Conservation (phyloP, 768 basidiomycete species). For the button mushroom (Agaricus bisporus) region DNA sequence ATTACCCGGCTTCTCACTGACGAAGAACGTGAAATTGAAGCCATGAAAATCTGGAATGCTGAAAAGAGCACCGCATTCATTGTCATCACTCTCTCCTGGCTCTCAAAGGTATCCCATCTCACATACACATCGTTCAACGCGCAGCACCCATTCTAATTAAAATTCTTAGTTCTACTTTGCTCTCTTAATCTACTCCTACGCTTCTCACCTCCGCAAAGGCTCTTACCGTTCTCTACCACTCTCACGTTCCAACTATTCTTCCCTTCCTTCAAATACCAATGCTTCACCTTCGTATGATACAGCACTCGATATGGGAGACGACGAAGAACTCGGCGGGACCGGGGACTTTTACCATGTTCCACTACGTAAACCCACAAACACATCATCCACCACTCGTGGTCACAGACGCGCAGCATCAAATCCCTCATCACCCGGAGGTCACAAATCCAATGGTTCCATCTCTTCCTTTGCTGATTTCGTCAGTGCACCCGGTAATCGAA, state of each 20-base stretch:
- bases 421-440: neutral
- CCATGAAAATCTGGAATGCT: constrained; percentile 79
- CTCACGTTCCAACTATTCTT: constrained; percentile 34
- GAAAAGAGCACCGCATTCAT: constrained; percentile 80
- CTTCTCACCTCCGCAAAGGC: constrained; percentile 84
- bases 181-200: constrained; percentile 86
- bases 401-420: constrained; percentile 23
- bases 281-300: constrained; percentile 34
- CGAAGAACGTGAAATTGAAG: constrained; percentile 63
- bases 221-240: constrained; percentile 80
- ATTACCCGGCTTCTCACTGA: constrained; percentile 49
- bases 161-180: constrained; percentile 79
- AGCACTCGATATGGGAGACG: constrained; percentile 26
- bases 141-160: neutral
- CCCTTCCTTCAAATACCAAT: constrained; percentile 19
- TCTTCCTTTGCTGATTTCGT: constrained; percentile 63
- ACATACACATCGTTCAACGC: neutral
- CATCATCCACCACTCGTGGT: constrained; percentile 21
- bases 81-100: constrained; percentile 80
- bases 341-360: constrained; percentile 69
- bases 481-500: constrained; percentile 39
- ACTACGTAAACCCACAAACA: constrained; percentile 29
- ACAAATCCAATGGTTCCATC: constrained; percentile 27
- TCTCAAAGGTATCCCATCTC: constrained; percentile 64
- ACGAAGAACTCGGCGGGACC: constrained; percentile 60